Evolutionary conservation across 345 rosid species (phyloP), one percentile per base, ranked within the genome.

Genomic region (Durio zibethinus): DNA sequence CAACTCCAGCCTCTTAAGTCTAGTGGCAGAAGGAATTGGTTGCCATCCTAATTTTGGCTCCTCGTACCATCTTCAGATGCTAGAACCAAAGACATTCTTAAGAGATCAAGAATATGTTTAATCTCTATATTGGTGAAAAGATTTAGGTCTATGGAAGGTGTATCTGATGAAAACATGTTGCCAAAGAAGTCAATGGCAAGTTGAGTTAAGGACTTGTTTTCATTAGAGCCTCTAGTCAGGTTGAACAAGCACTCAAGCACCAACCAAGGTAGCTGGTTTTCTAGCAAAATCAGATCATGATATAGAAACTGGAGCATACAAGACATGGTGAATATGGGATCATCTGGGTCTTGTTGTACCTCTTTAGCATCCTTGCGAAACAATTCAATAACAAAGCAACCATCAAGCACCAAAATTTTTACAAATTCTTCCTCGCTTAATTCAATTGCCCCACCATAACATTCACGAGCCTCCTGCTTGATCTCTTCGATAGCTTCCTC

Each of bases 51-150:
- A 7, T 2, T 1, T 0, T 0, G 18, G 7, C 2, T 15, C 2
- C 0, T 8, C 9, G 18, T 15, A 1, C 25, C 14, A 10, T 21
- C 29, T 60, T 21, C 52, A 2, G 72, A 53, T 0, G 79, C 25
- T 16, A 0, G 14, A 45, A 78, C 11, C 59, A 78, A 54, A 12
- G 62, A 52, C 4, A 21, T 4, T 20, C 79, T 54, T 20, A 78
- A 20, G 0, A 78, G 42, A 43, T 75, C 79, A 11, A 82, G 73
- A 10, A 82, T 69, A 38, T 82, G 84, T n/a, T 77, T 74, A 7
- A 47, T 20, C 36, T 45, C 45, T 6, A 43, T 7, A 15, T 50
- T 18, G 2, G 3, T 0, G 10, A 73, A 73, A 11, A 40, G 7
- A 4, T 29, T 6, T 25, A 1, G 15, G 7, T 38, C 31, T 16